Percentiles rank a stretch among this genome's conserved stretches.
phyloP scores from a whole-genome alignment of 208 protist species.

The Angomonas ambiguus region DNA sequence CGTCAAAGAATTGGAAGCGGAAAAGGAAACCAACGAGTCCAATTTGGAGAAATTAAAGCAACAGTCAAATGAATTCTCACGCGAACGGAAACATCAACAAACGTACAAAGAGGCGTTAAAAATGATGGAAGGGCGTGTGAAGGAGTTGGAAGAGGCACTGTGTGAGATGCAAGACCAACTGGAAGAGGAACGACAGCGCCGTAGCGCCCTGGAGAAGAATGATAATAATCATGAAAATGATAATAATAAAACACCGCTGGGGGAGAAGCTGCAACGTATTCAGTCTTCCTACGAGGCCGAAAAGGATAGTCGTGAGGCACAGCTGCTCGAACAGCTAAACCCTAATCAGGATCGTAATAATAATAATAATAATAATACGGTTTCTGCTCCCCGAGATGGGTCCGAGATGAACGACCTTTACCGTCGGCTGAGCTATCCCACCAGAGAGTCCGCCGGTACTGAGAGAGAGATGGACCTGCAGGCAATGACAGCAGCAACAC shows the following conservation, averaged over 20 bases:
- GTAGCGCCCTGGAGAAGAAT: conserved; percentile 1
- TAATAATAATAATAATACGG: too few species aligned
- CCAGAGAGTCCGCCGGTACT: not conserved
- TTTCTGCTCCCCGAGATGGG: not conserved
- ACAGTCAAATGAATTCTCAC: not conserved
- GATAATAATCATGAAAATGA: not conserved
- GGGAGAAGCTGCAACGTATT: not conserved
- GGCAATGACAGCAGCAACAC: not conserved
- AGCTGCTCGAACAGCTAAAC: too few species aligned
- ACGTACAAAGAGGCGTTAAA: not conserved
- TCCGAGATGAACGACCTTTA: not conserved
- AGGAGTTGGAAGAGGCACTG: conserved; percentile 14
- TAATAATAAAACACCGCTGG: not conserved
- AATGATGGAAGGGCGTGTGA: not conserved
- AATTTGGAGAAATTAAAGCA: not conserved
- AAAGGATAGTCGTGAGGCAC: not conserved
- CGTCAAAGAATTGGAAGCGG: not conserved
- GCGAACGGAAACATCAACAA: not conserved
- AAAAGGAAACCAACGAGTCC: not conserved
- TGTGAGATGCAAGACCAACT: conserved; percentile 20
- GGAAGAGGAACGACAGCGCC: conserved; percentile 18
- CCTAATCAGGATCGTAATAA: too few species aligned
- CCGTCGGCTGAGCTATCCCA: not conserved
- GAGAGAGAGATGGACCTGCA: too few species aligned
- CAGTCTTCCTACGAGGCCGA: not conserved